phyloP scores from a whole-genome alignment of 345 rosid species.

The Murraya paniculata region DNA sequence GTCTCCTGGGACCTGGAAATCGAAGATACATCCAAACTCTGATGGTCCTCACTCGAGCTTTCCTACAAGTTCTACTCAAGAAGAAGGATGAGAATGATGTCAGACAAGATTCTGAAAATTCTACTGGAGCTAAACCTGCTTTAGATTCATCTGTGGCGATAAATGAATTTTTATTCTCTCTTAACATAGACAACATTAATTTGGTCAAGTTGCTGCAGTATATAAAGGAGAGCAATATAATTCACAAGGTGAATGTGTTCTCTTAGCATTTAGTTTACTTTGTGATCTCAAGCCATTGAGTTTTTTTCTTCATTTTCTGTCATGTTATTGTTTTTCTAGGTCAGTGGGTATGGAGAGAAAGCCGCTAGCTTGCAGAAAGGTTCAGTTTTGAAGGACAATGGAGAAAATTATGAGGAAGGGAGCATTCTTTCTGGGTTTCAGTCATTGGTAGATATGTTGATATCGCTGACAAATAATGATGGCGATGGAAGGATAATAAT shows the following conservation, averaged over 20 bases:
- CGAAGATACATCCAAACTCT: conserved; percentile 91
- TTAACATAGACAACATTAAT: conserved; percentile 85
- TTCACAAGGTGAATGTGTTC: conserved; percentile 66
- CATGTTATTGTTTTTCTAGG: conserved; percentile 38
- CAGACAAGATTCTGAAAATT: conserved; percentile 33
- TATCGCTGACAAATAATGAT: conserved; percentile 69
- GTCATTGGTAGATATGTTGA: conserved; percentile 61
- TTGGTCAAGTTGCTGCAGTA: conserved; percentile 73
- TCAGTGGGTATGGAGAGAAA: conserved; percentile 74
- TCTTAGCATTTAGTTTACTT: conserved; percentile 9
- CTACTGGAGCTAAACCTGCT: conserved; percentile 28
- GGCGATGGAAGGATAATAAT: conserved; percentile 90
- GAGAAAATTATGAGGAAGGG: conserved; percentile 36
- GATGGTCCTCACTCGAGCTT: conserved; percentile 63
- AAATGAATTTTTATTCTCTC: conserved; percentile 78
- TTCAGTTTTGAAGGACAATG: conserved; percentile 27
- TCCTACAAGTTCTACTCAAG: conserved; percentile 48
- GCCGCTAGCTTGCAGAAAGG: conserved; percentile 43
- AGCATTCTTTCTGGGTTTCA: conserved; percentile 73
- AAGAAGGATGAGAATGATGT: conserved; percentile 30
- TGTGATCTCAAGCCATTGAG: conserved; percentile 2
- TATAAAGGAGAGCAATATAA: conserved; percentile 75
- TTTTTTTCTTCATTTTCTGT: conserved; percentile 7
- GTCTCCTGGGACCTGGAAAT: conserved; percentile 79
- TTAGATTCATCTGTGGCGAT: conserved; percentile 64